These are phyloP conservation scores for Cyberlindnera japonica DNA, from an alignment of 805 yeast genomes.

Conservation along the genomic window DNA sequence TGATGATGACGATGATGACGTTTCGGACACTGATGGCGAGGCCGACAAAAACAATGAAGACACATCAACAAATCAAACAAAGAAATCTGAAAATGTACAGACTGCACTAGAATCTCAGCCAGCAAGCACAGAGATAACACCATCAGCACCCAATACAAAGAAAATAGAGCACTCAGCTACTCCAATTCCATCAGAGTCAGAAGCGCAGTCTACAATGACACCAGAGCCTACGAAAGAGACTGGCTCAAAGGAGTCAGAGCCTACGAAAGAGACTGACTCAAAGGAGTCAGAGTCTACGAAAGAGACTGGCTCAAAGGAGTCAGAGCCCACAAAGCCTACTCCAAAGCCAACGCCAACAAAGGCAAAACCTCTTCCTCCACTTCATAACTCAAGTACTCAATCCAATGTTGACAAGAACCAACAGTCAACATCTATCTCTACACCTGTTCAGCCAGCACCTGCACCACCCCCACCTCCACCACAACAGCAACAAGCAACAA, in stretches of 20 bases:
- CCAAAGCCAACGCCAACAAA: neutral
- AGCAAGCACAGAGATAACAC: neutral
- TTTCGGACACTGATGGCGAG: conserved; percentile 7
- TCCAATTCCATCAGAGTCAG: neutral
- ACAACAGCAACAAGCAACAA: conserved; percentile 18
- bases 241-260: too few species aligned
- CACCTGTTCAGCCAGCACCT: neutral
- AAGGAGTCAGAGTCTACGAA: neutral
- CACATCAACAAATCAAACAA: neutral
- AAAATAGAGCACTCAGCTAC: neutral
- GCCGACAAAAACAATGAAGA: conserved; percentile 4
- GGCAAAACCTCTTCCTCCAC: conserved; percentile 4
- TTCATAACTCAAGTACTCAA: conserved; percentile 6
- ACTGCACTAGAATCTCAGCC: neutral
- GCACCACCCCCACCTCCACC: neutral
- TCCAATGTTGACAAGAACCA: neutral
- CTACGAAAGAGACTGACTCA: too few species aligned
- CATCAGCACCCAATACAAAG: neutral
- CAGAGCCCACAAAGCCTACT: neutral
- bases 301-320: neutral
- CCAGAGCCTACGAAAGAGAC: too few species aligned
- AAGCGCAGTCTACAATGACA: too few species aligned
- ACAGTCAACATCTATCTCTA: neutral
- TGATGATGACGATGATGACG: conserved; percentile 13
- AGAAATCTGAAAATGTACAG: neutral